Percentiles rank a stretch among this genome's conserved stretches.
phyloP scores from a whole-genome alignment of 441 rosid species.

The Flueggea neowawraea region DNA sequence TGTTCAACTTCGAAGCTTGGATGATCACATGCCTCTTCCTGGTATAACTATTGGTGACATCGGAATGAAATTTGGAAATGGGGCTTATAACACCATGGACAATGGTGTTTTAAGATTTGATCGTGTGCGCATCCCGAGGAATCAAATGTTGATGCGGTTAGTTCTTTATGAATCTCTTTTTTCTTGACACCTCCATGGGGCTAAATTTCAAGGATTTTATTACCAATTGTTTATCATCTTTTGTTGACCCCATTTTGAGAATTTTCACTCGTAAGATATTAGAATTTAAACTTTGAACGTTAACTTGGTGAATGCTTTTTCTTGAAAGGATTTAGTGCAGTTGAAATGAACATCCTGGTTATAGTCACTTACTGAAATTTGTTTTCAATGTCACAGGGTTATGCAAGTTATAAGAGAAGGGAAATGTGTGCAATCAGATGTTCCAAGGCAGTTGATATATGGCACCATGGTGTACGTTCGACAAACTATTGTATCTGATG shows the following conservation, averaged over 20 bases:
- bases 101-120: constrained; percentile 90
- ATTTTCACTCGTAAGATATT: no score
- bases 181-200: not conserved
- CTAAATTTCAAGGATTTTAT: not conserved
- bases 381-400: constrained; percentile 45
- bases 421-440: constrained; percentile 65
- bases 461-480: constrained; percentile 95
- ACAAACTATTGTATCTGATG: constrained; percentile 80
- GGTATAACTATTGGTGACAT: constrained; percentile 91
- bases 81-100: constrained; percentile 93
- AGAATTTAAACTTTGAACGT: no score
- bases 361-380: no score
- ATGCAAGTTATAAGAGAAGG: constrained; percentile 89
- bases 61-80: constrained; percentile 89
- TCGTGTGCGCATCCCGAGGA: constrained; percentile 88
- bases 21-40: constrained; percentile 95
- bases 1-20: constrained; percentile 89
- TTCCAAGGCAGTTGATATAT: constrained; percentile 83
- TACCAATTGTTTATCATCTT: no score
- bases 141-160: constrained; percentile 94
- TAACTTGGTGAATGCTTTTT: no score
- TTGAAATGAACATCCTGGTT: no score
- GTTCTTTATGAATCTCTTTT: constrained; percentile 18
- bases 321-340: no score
- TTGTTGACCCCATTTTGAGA: no score